These are phyloP conservation scores for Pseudocercospora musae DNA, from an alignment of 2,329 filamentous ascomycete genomes.

Conservation along the genomic window DNA sequence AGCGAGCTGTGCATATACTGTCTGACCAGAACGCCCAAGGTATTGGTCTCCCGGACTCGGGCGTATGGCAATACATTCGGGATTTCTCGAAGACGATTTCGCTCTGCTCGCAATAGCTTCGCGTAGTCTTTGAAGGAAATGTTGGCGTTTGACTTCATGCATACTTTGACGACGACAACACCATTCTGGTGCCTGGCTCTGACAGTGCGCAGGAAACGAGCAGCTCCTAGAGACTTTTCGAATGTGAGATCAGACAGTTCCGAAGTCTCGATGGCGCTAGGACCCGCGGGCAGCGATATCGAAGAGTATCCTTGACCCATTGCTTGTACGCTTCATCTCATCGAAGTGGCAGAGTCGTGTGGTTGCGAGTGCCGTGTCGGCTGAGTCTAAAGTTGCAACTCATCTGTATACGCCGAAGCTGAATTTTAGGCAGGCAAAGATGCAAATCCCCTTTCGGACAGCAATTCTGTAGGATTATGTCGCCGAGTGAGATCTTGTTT, in stretches of 20 bases:
- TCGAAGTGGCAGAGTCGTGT: background rate
- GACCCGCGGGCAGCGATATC: constrained; percentile 84
- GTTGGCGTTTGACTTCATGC: constrained; percentile 77
- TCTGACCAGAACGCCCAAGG: constrained; percentile 86
- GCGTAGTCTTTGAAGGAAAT: constrained; percentile 79
- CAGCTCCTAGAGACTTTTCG: constrained; percentile 86
- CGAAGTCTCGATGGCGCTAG: constrained; percentile 88
- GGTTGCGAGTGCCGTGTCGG: background rate
- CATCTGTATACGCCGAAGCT: background rate
- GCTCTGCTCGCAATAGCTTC: constrained; percentile 76
- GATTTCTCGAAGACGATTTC: constrained; percentile 72
- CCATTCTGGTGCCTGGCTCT: constrained; percentile 86
- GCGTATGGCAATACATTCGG: constrained; percentile 91
- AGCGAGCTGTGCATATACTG: constrained; percentile 96
- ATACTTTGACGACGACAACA: constrained; percentile 87
- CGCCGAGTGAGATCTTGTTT: background rate
- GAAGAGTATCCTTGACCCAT: constrained; percentile 96
- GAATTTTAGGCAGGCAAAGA: background rate
- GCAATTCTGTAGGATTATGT: background rate
- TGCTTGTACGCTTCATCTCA: constrained; percentile 8
- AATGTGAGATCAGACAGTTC: constrained; percentile 88
- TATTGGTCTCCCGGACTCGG: constrained; percentile 84
- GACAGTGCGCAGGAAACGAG: constrained; percentile 95
- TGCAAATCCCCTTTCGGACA: background rate
- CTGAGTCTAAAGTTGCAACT: background rate